phyloP scores from a whole-genome alignment of 1,284 basidiomycete genomes.

The Rhizoctonia solani region DNA sequence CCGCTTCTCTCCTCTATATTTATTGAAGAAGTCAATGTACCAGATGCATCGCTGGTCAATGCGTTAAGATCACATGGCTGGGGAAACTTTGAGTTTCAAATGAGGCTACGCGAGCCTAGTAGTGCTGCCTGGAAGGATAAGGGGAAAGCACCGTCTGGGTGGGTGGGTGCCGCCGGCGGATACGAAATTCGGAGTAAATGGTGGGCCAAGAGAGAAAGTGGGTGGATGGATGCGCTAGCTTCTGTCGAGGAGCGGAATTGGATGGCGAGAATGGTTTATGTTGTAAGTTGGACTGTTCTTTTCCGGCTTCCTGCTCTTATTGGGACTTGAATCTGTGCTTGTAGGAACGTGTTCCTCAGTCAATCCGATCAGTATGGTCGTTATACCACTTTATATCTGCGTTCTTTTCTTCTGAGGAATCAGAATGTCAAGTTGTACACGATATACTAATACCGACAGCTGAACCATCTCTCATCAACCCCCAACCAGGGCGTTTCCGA shows the following conservation, averaged over 20 bases:
- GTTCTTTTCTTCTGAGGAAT: slow-evolving; percentile 29
- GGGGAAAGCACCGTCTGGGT: slow-evolving; percentile 44
- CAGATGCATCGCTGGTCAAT: slow-evolving; percentile 58
- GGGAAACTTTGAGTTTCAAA: slow-evolving; percentile 59
- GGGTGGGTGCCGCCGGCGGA: slow-evolving; percentile 48
- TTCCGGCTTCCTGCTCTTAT: too few species aligned
- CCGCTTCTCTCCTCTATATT: slow-evolving; percentile 45
- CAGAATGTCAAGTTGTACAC: slow-evolving; percentile 51
- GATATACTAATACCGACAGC: slow-evolving; percentile 57
- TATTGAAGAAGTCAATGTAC: slow-evolving; percentile 42
- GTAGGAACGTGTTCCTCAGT: slow-evolving; percentile 70
- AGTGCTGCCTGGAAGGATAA: slow-evolving; percentile 41
- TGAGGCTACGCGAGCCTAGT: slow-evolving; percentile 55
- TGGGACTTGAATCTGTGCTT: too few species aligned
- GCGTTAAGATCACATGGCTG: slow-evolving; percentile 54
- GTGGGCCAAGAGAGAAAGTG: slow-evolving; percentile 42
- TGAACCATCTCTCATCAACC: slow-evolving; percentile 48
- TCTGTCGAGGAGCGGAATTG: slow-evolving; percentile 55
- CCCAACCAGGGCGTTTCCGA: slow-evolving; percentile 56
- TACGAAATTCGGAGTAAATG: slow-evolving; percentile 65
- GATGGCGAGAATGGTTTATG: slow-evolving; percentile 65
- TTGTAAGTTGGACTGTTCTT: slow-evolving; percentile 61
- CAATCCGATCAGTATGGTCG: slow-evolving; percentile 54
- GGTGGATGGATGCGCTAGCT: slow-evolving; percentile 42
- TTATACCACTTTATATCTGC: slow-evolving; percentile 53